A percentile compares a stretch with the other conserved stretches of the same genome.
These are phyloP conservation scores for Coemansia sp. DNA, from an alignment of 192 early-diverging fungal species.

Conservation along the genomic window DNA sequence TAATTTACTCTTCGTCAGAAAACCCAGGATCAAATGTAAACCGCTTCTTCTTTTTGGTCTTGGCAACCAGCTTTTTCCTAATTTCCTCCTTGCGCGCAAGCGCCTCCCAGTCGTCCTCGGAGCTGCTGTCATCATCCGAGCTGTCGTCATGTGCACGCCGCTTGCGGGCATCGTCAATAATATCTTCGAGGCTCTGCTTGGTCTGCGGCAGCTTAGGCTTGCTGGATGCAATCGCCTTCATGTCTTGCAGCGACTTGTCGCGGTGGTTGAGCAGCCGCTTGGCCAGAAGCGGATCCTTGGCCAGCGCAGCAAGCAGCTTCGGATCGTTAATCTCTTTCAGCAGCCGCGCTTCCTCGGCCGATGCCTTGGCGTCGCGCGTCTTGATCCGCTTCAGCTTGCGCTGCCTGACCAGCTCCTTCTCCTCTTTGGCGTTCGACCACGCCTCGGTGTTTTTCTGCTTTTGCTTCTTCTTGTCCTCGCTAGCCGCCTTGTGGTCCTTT, in stretches of 20 bases:
- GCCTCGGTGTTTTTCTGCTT: constrained; percentile 31
- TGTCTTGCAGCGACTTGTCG: constrained; percentile 48
- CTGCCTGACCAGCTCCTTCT: constrained; percentile 31
- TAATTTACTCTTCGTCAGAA: constrained; percentile 35
- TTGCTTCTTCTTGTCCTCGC: constrained; percentile 9
- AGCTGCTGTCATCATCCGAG: constrained; percentile 17
- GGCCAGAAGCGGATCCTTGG: constrained; percentile 46
- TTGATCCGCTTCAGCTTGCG: constrained; percentile 41
- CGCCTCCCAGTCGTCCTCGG: constrained; percentile 39
- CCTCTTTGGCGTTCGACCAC: constrained; percentile 37
- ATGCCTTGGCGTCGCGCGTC: constrained; percentile 18
- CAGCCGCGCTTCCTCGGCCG: constrained; percentile 22
- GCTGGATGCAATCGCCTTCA: constrained; percentile 13
- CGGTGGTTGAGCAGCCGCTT: constrained; percentile 43
- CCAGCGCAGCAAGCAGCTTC: constrained; percentile 30
- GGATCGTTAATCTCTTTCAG: constrained; percentile 37
- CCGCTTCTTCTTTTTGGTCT: constrained; percentile 19
- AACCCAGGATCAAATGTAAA: constrained; percentile 48
- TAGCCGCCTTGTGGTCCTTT: not conserved
- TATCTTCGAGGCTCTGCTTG: constrained; percentile 23
- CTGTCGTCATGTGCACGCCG: not conserved
- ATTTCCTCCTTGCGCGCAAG: constrained; percentile 45
- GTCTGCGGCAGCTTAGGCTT: constrained; percentile 8
- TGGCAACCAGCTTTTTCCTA: constrained; percentile 20
- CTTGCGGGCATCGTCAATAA: constrained; percentile 29